These are phyloP conservation scores for Xylaria sp. DNA, from an alignment of 2,329 filamentous ascomycete genomes.

Conservation along the genomic window DNA sequence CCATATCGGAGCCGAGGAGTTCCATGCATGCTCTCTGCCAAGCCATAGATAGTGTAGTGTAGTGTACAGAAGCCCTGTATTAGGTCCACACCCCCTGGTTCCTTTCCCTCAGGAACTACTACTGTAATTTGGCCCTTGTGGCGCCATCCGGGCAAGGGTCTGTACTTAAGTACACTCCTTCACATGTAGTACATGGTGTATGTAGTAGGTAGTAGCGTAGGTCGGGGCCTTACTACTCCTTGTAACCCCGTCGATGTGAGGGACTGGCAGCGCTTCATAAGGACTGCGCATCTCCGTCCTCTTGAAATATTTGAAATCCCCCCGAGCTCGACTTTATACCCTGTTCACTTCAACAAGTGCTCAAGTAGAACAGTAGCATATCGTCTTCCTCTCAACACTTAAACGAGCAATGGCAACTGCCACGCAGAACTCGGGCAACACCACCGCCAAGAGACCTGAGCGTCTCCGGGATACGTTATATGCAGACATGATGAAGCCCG, in stretches of 20 bases:
- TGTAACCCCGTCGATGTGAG: constrained; percentile 24
- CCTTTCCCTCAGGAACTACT: constrained; percentile 35
- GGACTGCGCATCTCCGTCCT: constrained; percentile 25
- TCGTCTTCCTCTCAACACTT: constrained; percentile 26
- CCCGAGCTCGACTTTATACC: constrained; percentile 31
- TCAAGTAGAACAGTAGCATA: constrained; percentile 29
- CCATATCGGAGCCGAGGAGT: constrained; percentile 33
- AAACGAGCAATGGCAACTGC: constrained; percentile 36
- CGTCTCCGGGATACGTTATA: constrained; percentile 41
- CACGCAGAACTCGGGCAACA: constrained; percentile 31
- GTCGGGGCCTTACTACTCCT: constrained; percentile 32
- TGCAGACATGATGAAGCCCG: constrained; percentile 43
- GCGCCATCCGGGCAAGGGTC: constrained; percentile 33
- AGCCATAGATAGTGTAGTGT: constrained; percentile 13
- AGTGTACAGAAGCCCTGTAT: constrained; percentile 20
- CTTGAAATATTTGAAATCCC: constrained; percentile 31
- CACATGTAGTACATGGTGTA: constrained; percentile 12
- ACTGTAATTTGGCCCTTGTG: constrained; percentile 36
- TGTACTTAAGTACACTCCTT: constrained; percentile 13
- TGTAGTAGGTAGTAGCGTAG: constrained; percentile 1
- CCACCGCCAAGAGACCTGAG: constrained; percentile 38
- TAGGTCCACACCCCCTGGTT: constrained; percentile 31
- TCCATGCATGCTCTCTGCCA: constrained; percentile 35
- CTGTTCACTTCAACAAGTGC: constrained; percentile 19
- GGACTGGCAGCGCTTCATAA: constrained; percentile 32